A percentile compares a stretch with the other conserved stretches of the same genome.
phyloP scores from a whole-genome alignment of 177 flowering plant species.

The Vitis hybrid region DNA sequence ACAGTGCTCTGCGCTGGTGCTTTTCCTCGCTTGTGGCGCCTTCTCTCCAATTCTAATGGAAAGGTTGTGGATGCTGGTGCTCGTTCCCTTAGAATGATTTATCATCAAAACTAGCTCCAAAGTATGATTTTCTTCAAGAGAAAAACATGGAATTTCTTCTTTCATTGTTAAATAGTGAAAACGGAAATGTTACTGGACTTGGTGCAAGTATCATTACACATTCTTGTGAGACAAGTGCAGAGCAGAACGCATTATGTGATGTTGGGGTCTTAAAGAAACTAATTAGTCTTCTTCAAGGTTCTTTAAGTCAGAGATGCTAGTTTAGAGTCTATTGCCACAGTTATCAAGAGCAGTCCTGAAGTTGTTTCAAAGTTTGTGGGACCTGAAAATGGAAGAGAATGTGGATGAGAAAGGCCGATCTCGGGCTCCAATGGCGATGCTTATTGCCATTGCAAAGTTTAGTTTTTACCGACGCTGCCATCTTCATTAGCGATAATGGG shows the following conservation, averaged over 20 bases:
- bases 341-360: constrained; percentile 59
- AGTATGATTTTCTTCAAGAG: constrained; percentile 59
- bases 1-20: constrained; percentile 85
- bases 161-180: constrained; percentile 67
- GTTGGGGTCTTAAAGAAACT: constrained; percentile 70
- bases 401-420: too few species aligned
- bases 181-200: constrained; percentile 84
- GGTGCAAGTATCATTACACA: constrained; percentile 86
- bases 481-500: too few species aligned
- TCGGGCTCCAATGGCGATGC: too few species aligned
- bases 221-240: constrained; percentile 70
- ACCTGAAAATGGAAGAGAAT: constrained; percentile 56
- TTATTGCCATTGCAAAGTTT: too few species aligned
- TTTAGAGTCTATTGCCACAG: constrained; percentile 75
- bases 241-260: constrained; percentile 71
- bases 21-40: constrained; percentile 50
- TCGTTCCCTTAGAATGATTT: constrained; percentile 85
- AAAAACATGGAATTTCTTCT: constrained; percentile 66
- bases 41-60: constrained; percentile 50
- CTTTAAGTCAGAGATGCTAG: constrained; percentile 82
- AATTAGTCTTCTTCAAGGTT: constrained; percentile 62
- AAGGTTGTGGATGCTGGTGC: constrained; percentile 98
- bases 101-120: constrained; percentile 91
- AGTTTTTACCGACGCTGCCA: too few species aligned
- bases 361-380: constrained; percentile 52